Evolutionary conservation across 2,329 filamentous ascomycete species (phyloP).

Genomic region (Fusarium pininemorale): DNA sequence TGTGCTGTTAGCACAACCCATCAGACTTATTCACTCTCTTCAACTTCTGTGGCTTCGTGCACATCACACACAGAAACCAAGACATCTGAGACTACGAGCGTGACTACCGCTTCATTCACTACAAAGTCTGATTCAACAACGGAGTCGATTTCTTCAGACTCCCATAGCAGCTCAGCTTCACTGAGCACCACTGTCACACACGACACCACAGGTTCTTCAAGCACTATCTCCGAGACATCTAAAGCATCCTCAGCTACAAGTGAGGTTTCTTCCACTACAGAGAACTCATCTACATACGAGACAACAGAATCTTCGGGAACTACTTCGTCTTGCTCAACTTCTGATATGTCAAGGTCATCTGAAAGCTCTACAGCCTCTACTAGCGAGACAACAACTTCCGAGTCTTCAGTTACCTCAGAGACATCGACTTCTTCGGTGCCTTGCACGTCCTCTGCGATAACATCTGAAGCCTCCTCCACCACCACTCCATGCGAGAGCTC

Average conservation of each 20-base stretch:
- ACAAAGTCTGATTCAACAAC: neutral
- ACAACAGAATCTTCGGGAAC: neutral
- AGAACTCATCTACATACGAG: neutral
- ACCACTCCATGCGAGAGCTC: neutral
- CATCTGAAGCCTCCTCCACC: neutral
- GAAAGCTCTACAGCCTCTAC: neutral
- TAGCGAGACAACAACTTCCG: neutral
- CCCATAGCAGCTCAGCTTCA: conserved; percentile 12
- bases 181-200: neutral
- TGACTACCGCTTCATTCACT: neutral
- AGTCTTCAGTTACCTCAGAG: neutral
- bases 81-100: neutral
- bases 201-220: conserved; percentile 2
- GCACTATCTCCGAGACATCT: neutral
- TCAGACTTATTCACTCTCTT: neutral
- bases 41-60: neutral
- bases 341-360: neutral
- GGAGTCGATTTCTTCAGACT: neutral
- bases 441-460: neutral
- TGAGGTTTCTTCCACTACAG: neutral
- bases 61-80: neutral
- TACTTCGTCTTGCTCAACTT: neutral
- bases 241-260: conserved; percentile 8
- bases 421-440: neutral
- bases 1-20: neutral